Percentiles rank a stretch among this genome's conserved stretches.
These are phyloP conservation scores for Fusarium graminum DNA, from an alignment of 2,329 filamentous ascomycete species.

Conservation along the genomic window DNA sequence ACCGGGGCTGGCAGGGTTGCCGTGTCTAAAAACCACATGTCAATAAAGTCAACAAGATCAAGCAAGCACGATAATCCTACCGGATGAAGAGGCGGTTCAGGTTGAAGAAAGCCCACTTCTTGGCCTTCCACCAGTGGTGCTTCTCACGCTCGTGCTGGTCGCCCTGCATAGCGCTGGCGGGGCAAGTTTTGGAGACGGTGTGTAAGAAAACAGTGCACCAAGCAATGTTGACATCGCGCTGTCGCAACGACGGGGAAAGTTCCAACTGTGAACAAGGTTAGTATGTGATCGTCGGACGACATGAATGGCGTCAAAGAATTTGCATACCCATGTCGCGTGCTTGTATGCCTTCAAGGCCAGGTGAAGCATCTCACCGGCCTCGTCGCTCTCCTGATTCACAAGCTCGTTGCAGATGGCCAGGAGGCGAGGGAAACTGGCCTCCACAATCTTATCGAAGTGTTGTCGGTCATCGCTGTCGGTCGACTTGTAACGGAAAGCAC, in stretches of 20 bases:
- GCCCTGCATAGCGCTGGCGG: slow-evolving; percentile 84
- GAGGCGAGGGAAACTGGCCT: slow-evolving; percentile 88
- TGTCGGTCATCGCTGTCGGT: slow-evolving; percentile 79
- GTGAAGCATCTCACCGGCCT: slow-evolving; percentile 96
- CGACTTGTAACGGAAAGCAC: slow-evolving; percentile 92
- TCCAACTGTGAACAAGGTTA: slow-evolving; percentile 76
- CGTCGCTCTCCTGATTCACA: slow-evolving; percentile 89
- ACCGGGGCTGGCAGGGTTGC: slow-evolving; percentile 82
- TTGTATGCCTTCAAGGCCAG: slow-evolving; percentile 97
- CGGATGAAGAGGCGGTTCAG: slow-evolving; percentile 94
- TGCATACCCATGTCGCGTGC: slow-evolving; percentile 89
- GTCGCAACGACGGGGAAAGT: slow-evolving; percentile 80
- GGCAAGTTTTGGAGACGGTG: slow-evolving; percentile 87
- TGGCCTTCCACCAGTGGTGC: slow-evolving; percentile 99
- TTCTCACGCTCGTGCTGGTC: slow-evolving; percentile 87
- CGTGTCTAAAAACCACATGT: slow-evolving; percentile 72
- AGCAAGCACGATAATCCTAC: slow-evolving; percentile 60
- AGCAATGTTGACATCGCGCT: slow-evolving; percentile 86
- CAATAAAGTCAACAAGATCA: not conserved
- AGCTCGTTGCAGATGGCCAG: slow-evolving; percentile 88
- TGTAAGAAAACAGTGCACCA: slow-evolving; percentile 97
- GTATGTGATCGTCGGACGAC: not conserved
- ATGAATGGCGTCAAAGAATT: slow-evolving; percentile 14
- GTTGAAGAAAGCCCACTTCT: slow-evolving; percentile 99
- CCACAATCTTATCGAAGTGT: slow-evolving; percentile 95